These are phyloP conservation scores for Rosellinia necatrix DNA, from an alignment of 2,329 filamentous ascomycete genomes.

Conservation along the genomic window DNA sequence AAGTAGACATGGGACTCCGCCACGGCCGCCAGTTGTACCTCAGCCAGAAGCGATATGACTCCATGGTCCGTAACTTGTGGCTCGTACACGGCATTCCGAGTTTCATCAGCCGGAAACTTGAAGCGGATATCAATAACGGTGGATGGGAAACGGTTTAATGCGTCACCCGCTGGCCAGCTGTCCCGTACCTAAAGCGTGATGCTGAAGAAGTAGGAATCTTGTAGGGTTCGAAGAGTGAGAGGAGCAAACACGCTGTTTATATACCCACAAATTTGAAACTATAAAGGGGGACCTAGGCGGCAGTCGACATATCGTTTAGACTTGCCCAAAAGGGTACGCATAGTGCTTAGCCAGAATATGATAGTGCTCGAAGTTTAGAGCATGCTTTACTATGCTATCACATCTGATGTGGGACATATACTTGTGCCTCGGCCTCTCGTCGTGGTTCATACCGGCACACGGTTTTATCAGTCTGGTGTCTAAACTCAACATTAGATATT, in stretches of 20 bases:
- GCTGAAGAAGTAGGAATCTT: neutral
- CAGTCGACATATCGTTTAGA: slow-evolving; percentile 3
- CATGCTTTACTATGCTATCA: neutral
- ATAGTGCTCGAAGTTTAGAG: neutral
- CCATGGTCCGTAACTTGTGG: slow-evolving; percentile 83
- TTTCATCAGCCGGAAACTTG: slow-evolving; percentile 85
- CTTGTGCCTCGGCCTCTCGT: neutral
- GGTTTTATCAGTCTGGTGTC: neutral
- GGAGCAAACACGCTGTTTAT: neutral
- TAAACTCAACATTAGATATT: neutral
- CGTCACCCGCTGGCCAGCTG: too few relatives aligned
- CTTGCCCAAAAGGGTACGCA: neutral
- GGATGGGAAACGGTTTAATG: slow-evolving; percentile 88
- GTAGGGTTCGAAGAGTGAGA: neutral
- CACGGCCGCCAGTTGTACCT: slow-evolving; percentile 88
- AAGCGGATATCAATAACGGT: slow-evolving; percentile 95
- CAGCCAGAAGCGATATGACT: slow-evolving; percentile 92
- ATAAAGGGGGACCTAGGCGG: neutral
- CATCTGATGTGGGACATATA: neutral
- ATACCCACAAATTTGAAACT: neutral
- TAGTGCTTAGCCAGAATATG: too few relatives aligned
- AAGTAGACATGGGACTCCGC: slow-evolving; percentile 88
- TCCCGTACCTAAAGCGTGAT: neutral
- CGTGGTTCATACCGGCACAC: neutral
- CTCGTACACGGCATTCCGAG: slow-evolving; percentile 85